Evolutionary conservation across 2,329 filamentous ascomycete species (phyloP).

Genomic region (Emydomyces testavorans): DNA sequence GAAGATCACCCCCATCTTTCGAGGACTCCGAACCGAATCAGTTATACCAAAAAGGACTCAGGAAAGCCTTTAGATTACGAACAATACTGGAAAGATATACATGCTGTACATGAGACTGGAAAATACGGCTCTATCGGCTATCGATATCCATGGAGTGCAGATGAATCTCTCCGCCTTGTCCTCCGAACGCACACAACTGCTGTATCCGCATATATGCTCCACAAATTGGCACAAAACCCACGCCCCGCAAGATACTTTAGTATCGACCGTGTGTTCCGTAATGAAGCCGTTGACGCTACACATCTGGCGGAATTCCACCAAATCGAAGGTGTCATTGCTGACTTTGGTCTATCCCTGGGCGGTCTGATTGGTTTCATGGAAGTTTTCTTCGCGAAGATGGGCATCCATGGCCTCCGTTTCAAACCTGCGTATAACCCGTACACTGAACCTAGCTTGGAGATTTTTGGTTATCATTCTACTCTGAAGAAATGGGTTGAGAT

Average conservation of each 20-base stretch:
- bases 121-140: conserved; percentile 95
- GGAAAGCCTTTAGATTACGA: conserved; percentile 55
- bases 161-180: conserved; percentile 76
- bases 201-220: conserved; percentile 78
- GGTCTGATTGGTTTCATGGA: conserved; percentile 91
- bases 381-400: conserved; percentile 94
- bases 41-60: conserved; percentile 35
- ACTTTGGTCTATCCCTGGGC: conserved; percentile 84
- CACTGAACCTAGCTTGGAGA: conserved; percentile 95
- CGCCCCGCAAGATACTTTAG: conserved; percentile 93
- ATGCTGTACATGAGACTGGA: conserved; percentile 75
- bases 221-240: conserved; percentile 73
- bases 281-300: conserved; percentile 93
- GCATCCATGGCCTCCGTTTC: conserved; percentile 75
- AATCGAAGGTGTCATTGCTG: conserved; percentile 94
- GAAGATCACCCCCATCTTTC: conserved; percentile 29
- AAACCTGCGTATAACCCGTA: conserved; percentile 96
- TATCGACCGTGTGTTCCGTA: conserved; percentile 95
- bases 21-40: conserved; percentile 30
- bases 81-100: conserved; percentile 78
- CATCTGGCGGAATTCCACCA: conserved; percentile 98
- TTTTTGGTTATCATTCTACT: conserved; percentile 88
- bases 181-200: conserved; percentile 94
- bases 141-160: conserved; percentile 81
- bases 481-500: conserved; percentile 90